Evolutionary conservation across 345 rosid species (phyloP), one percentile per base, ranked within the genome.

Genomic region (Rhodomyrtus tomentosa): DNA sequence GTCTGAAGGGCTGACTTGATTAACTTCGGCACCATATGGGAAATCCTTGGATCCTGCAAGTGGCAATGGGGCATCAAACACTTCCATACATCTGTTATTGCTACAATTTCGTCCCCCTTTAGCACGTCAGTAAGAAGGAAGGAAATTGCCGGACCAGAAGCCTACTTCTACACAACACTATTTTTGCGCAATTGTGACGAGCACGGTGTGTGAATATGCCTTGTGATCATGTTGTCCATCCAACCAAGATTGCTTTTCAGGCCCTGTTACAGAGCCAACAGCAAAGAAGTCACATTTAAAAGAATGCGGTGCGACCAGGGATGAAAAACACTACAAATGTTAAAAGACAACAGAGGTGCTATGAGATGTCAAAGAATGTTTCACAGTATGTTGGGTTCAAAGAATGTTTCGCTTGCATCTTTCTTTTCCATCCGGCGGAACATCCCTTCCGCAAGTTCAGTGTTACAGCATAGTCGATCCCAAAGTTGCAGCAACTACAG

Each of bases 41-140:
- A 40, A 56, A 97, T 92, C 89, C 94, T 91, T 22, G 96, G 93
- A 89, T 95, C 99, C 87, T 95, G 99, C 22, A 95, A 94, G 89
- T 96, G 98, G 89, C 98, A 95, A 92, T 95, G 98, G 38, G 93
- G 42, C 95, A 72, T 95, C 98, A 87, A 95, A 95, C 84, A 95
- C 85, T 86, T 93, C 94, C 92, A 92, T 92, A 40, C 74, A 38
- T 42, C 50, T 14, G 21, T 59, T 59, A 59, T 59, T 59, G 40
- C 73, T 59, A 59, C 73, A 29, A 59, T 59, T 1, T 29, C 29
- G 20, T 29, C 73, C 21, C 40, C 73, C 38, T 29, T 27, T 27
- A 29, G 38, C 73, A 58, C 27, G 14, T 58, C 36, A 27, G 72
- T 32, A 27, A 27, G 20, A 58, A 27, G 16, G 10, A 58, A 58